These are phyloP conservation scores for Beverwykella pulmonaria DNA, from an alignment of 495 filamentous ascomycete genomes.

Conservation along the genomic window DNA sequence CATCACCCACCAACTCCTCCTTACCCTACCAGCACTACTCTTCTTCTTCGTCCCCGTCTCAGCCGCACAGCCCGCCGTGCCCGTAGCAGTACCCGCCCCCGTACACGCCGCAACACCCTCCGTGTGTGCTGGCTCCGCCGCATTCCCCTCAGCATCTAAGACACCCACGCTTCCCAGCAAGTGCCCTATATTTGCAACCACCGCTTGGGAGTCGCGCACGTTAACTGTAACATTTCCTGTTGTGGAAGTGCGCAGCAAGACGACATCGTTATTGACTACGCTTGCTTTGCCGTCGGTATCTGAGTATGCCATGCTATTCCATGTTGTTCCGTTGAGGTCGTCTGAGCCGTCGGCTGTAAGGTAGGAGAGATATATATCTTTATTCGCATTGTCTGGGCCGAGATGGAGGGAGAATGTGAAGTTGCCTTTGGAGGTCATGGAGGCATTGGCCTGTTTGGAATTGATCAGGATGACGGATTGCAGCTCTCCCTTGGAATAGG, in stretches of 20 bases:
- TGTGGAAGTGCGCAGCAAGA: constrained; percentile 23
- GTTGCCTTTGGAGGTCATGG: constrained; percentile 29
- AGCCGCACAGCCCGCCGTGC: not conserved
- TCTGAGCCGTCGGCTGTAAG: constrained; percentile 44
- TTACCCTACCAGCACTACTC: not conserved
- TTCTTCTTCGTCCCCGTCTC: constrained; percentile 11
- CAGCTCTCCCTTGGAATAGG: constrained; percentile 40
- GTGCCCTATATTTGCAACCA: constrained; percentile 34
- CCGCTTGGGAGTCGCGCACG: constrained; percentile 41
- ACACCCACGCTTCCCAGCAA: constrained; percentile 32
- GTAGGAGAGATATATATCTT: constrained; percentile 42
- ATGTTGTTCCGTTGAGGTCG: constrained; percentile 39
- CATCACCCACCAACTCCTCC: not conserved
- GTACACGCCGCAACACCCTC: constrained; percentile 6
- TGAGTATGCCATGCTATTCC: constrained; percentile 46
- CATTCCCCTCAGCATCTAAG: constrained; percentile 15
- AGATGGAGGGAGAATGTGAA: constrained; percentile 38
- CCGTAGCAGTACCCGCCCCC: constrained; percentile 23
- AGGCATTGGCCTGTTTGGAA: constrained; percentile 36
- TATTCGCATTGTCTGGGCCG: constrained; percentile 16
- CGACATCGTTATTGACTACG: constrained; percentile 16
- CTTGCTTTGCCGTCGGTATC: constrained; percentile 39
- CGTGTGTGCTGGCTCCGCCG: not conserved
- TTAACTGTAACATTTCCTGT: constrained; percentile 35
- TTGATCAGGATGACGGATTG: constrained; percentile 45